A percentile compares a stretch with the other conserved stretches of the same genome.
Evolutionary conservation across 2,329 filamentous ascomycete genomes (phyloP).

Genomic region (Alternaria infectoria): DNA sequence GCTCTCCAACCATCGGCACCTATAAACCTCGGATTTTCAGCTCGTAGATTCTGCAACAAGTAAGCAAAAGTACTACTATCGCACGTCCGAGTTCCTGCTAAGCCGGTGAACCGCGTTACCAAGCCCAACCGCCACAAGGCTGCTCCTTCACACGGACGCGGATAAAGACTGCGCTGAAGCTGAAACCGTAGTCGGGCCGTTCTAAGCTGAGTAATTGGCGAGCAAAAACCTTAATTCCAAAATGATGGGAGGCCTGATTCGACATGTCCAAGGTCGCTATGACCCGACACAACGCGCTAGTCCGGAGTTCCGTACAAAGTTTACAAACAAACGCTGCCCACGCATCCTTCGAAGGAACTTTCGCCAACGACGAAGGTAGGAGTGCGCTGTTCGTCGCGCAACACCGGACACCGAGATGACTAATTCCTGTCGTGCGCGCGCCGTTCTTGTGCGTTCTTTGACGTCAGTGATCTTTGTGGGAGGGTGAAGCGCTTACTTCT

Average conservation of each 20-base stretch:
- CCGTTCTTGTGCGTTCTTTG: not conserved
- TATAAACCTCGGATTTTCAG: not conserved
- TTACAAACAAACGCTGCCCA: not conserved
- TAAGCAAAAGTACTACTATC: not conserved
- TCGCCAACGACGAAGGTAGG: not conserved
- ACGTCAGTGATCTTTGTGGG: not conserved
- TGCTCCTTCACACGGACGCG: not conserved
- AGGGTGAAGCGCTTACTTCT: not conserved
- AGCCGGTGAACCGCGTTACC: not conserved
- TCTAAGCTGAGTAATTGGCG: not conserved
- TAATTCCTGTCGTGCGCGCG: not conserved
- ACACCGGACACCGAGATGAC: not conserved
- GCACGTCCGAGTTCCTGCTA: not conserved
- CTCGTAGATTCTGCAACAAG: not conserved
- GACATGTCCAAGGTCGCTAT: not conserved
- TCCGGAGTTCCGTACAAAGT: constrained; percentile 4
- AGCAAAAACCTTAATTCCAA: not conserved
- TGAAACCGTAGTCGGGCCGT: not conserved
- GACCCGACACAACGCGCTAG: not conserved
- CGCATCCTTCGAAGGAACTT: not conserved
- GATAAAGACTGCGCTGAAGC: not conserved
- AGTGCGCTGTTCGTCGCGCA: not conserved
- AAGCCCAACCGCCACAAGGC: not conserved
- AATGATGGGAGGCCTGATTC: not conserved
- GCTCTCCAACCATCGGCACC: not conserved